Evolutionary conservation across 208 protist genomes (phyloP), one percentile per base, ranked within the genome.

Genomic region (Crithidia sp.): DNA sequence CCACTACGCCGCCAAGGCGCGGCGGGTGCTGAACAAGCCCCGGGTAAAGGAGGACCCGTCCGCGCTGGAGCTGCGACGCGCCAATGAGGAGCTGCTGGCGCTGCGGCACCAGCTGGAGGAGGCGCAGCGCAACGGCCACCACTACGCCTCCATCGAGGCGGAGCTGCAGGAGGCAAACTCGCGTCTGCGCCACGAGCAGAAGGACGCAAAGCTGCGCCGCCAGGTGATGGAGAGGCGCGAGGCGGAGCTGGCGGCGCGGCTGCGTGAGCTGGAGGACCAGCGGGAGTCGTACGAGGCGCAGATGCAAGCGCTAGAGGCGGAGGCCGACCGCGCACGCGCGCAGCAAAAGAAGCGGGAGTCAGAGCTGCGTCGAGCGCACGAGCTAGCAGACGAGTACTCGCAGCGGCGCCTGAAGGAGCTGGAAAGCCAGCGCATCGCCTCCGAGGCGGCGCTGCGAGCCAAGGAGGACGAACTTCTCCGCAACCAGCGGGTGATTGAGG

Each of bases 1-100:
- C 9, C 72, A 89, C 66, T 97, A 95, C 81, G 91, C 89, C 37
- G 84, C 86, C 45, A 92, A 92, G 69, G 92, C 94, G 1, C 87
- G 90, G 16, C 75, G 67, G 45, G 91, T 97, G 47, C 5, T 91
- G 43, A 96, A 93, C 79, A 90, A 86, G 62, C 90, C 93, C 4
- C 69, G 77, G 7, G 75, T 95, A 16, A 84, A 89, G 57, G 84
- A 94, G 70, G 88, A 98, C 72, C 86, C 95, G 12, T 86, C 93
- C 39, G 89, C 88, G 17, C 37, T 79, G 16, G 88, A 88, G 77
- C 87, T 94, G 67, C 89, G 89, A 7, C 79, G 75, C 37, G 88
- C 84, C 19, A 91, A 89, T 55, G 87, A 89, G 50, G 87, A 94
- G 81, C 75, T 96, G 55, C 13, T 86, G 16, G 60, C 12, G 37